These are phyloP conservation scores for Amphicarpaea edgeworthii DNA, from an alignment of 306 rosid genomes.

Conservation along the genomic window DNA sequence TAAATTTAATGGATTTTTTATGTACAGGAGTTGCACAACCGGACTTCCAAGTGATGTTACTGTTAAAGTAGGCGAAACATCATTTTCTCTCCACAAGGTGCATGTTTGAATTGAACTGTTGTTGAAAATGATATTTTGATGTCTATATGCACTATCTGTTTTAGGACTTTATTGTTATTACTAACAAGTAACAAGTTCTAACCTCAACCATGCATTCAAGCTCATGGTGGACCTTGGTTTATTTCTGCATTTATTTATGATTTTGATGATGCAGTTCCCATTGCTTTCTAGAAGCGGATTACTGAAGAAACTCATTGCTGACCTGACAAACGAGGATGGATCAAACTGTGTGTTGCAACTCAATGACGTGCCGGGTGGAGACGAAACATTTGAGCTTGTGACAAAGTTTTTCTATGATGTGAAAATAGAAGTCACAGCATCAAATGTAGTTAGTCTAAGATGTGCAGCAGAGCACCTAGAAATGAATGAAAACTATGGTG, in stretches of 20 bases:
- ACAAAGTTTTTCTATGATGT: slow-evolving; percentile 77
- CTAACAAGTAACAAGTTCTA: not conserved
- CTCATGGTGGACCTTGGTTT: slow-evolving; percentile 16
- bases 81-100: slow-evolving; percentile 88
- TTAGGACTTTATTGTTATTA: not conserved
- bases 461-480: slow-evolving; percentile 84
- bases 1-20: not conserved
- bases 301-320: slow-evolving; percentile 70
- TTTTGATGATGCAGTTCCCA: slow-evolving; percentile 72
- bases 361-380: slow-evolving; percentile 84
- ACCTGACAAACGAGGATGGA: slow-evolving; percentile 59
- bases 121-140: slow-evolving; percentile 23
- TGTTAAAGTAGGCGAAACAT: slow-evolving; percentile 69
- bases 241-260: not conserved
- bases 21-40: slow-evolving; percentile 75
- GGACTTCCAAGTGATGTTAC: slow-evolving; percentile 84
- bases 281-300: slow-evolving; percentile 89
- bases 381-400: slow-evolving; percentile 72
- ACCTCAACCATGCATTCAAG: slow-evolving; percentile 9
- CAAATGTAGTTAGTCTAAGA: slow-evolving; percentile 74
- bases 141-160: not conserved
- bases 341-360: slow-evolving; percentile 60
- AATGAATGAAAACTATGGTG: slow-evolving; percentile 78
- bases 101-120: slow-evolving; percentile 32
- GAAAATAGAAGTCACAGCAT: slow-evolving; percentile 66